Evolutionary conservation across 208 protist genomes (phyloP), one percentile per base, ranked within the genome.

Genomic region (Trypanosoma vivax): DNA sequence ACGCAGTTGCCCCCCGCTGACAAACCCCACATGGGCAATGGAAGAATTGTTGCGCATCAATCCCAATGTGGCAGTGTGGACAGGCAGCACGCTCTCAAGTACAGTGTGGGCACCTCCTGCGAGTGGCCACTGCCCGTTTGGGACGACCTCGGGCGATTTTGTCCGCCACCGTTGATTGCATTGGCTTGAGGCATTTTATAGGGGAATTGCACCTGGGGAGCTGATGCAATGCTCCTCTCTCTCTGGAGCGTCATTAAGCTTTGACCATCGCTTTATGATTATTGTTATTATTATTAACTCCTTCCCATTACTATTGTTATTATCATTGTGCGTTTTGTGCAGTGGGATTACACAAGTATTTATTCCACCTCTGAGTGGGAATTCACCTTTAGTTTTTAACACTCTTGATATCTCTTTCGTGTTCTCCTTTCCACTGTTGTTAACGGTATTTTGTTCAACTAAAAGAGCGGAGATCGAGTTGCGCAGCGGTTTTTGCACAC

Each of bases 21-120:
- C 50, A 2, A 68, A 90, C 40, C 77, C 82, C 2, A 31, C 72
- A 6, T 94, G 87, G 87, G 82, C 87, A n/a, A 83, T 83, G 79
- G 83, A 90, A 56, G 79, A 94, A 67, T 63, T 83, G 14, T 47
- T 67, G 40, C 77, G 87, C 5, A 51, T 81, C 7, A 68, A 67
- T 37, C 64, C 67, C 0, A 33, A 63, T 16, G 58, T 70, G 23
- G 63, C 65, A 5, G 37, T 69, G 45, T 94, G 82, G 78, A 66
- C 51, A 11, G 83, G 83, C 11, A 76, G 70, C 9, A 29, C 46
- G 39, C 60, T 94, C 10, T 66, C 79, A 4, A 47, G 24, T 23
- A 41, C 65, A 1, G 79, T 94, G 37, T 94, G 82, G 80, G 72
- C 75, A 1, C 59, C 63, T 14, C 83, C 87, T 2, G 83, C 68